Evolutionary conservation across 495 filamentous ascomycete genomes (phyloP), one percentile per base, ranked within the genome.

Genomic region (Parachaetomium inaequale): DNA sequence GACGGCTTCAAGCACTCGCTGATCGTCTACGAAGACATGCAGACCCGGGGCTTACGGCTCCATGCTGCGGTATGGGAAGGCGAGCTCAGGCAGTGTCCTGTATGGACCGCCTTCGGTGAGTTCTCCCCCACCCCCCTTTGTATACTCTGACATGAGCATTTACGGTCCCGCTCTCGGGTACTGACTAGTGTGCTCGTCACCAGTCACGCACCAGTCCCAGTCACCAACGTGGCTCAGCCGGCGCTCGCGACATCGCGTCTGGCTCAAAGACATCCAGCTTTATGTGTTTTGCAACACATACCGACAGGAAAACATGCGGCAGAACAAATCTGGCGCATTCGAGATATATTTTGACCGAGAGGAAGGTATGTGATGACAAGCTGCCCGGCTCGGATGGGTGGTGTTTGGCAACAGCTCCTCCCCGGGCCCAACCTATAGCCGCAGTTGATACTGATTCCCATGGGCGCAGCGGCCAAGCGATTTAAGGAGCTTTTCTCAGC

Each of bases 81-180:
- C 7, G 77, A 79, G 55, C 65, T 83, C 10, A 68, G 70, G 46
- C 74, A 72, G 34, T 82, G 80, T 57, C 89, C 89, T 0, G 83
- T 91, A 23, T 92, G 89, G 89, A 91, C 87, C 5, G 88, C 88
- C 0, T 92, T 91, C 65, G 71, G 82, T 84, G 75, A 17, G 75
- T 63, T 25, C 11, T 46, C 0, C 43, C 29, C 28, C 23, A 14
- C 32, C 7, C n/a, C n/a, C 17, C 26, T 7, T 58, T 26, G 11
- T 31, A n/a, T 34, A 0, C 10, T 1, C n/a, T 21, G 7, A 8
- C 28, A 2, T n/a, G n/a, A 6, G 26, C 51, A 25, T 54, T n/a
- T 28, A 3, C 32, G 6, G 11, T 12, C 4, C 14, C 36, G 34
- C 34, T 42, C 32, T 28, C 21, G 36, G 25, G 19, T 25, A 26